Conservation (phyloP, 2,329 filamentous ascomycete species). For the Colletotrichum karsti region DNA sequence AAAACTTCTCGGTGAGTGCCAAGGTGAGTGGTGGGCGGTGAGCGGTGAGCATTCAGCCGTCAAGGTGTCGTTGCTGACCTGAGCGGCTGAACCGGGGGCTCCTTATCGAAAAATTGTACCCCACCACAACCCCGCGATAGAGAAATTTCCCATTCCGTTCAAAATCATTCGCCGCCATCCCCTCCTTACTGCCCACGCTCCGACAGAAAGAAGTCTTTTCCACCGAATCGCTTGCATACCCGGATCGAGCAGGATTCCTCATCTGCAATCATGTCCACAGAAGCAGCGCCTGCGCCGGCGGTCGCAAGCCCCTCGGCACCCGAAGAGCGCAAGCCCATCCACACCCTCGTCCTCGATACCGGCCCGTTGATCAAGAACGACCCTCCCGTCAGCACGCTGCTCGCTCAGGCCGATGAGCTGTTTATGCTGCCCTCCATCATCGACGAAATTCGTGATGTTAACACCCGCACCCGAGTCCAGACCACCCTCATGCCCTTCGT, state of each 20-base stretch:
- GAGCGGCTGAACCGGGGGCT: background rate
- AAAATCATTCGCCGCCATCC: slow-evolving; percentile 22
- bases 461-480: slow-evolving; percentile 82
- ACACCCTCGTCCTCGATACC: slow-evolving; percentile 88
- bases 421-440: slow-evolving; percentile 88
- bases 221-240: too few relatives aligned
- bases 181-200: background rate
- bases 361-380: slow-evolving; percentile 95
- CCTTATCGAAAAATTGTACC: slow-evolving; percentile 23
- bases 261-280: slow-evolving; percentile 11
- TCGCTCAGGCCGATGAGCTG: slow-evolving; percentile 78
- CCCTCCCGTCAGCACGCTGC: slow-evolving; percentile 82
- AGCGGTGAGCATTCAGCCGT: background rate
- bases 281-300: slow-evolving; percentile 4
- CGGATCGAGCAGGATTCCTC: too few relatives aligned
- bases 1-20: background rate
- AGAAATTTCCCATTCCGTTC: slow-evolving; percentile 27
- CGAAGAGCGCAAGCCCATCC: slow-evolving; percentile 68
- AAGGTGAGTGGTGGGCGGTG: background rate
- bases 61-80: background rate
- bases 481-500: slow-evolving; percentile 88
- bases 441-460: slow-evolving; percentile 86
- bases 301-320: slow-evolving; percentile 14
- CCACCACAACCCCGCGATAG: slow-evolving; percentile 30
- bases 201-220: too few relatives aligned